Conservation (phyloP, 1,284 basidiomycete genomes). For the Tilletia walkeri region DNA sequence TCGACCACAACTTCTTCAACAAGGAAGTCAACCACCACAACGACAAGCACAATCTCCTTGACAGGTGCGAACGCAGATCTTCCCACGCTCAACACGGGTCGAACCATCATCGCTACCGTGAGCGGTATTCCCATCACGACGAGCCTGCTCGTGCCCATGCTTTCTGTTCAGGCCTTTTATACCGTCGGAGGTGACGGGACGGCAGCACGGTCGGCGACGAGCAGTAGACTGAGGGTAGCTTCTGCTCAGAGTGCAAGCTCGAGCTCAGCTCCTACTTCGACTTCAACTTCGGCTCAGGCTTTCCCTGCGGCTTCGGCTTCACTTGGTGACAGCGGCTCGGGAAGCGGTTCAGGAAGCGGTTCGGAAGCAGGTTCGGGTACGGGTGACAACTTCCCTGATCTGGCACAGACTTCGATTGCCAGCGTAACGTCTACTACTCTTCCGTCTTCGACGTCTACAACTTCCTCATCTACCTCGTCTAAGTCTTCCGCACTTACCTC, state of each 20-base stretch:
- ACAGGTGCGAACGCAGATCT: not conserved
- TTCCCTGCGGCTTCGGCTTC: not conserved
- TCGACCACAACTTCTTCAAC: not conserved
- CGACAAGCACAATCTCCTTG: not conserved
- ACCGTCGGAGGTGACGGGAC: not conserved
- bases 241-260: not conserved
- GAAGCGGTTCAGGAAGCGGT: not conserved
- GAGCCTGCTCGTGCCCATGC: not conserved
- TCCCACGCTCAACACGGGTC: not conserved
- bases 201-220: not conserved
- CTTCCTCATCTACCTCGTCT: not conserved
- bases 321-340: not conserved
- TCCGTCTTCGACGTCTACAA: not conserved
- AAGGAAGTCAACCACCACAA: not conserved
- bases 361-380: not conserved
- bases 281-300: not conserved
- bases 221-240: not conserved
- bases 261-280: not conserved
- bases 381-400: not conserved
- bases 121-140: constrained; percentile 11
- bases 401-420: not conserved
- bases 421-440: not conserved
- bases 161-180: not conserved
- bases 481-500: not conserved
- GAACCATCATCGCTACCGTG: constrained; percentile 8